A percentile compares a stretch with the other conserved stretches of the same genome.
phyloP scores from a whole-genome alignment of 1,139 yeast species.

The Debaryomyces subglobosus region DNA sequence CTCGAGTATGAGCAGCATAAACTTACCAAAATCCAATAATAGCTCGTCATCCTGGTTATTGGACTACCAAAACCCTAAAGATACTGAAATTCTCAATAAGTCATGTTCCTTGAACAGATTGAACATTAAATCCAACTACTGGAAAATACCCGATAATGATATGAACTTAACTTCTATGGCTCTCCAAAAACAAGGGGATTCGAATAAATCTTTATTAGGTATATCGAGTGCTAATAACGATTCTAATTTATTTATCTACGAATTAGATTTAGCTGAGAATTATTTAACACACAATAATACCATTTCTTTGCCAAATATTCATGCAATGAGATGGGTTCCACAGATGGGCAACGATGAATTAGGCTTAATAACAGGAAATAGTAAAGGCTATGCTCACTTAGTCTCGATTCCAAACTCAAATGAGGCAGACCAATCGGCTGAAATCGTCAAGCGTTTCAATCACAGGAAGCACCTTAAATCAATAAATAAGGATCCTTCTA shows the following conservation, averaged over 20 bases:
- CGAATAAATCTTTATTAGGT: constrained; percentile 52
- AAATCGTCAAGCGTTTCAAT: constrained; percentile 72
- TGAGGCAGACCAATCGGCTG: constrained; percentile 57
- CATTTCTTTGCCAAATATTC: constrained; percentile 68
- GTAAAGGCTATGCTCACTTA: constrained; percentile 68
- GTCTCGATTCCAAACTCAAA: constrained; percentile 57
- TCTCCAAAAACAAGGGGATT: constrained; percentile 22
- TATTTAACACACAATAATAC: constrained; percentile 74
- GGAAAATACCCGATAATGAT: constrained; percentile 68
- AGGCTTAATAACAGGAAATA: constrained; percentile 67
- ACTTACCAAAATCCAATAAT: constrained; percentile 7
- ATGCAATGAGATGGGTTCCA: constrained; percentile 67
- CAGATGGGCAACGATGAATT: constrained; percentile 23
- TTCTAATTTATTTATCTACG: constrained; percentile 67
- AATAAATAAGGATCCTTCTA: constrained; percentile 24
- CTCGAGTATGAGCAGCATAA: constrained; percentile 27
- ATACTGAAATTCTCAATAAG: constrained; percentile 39
- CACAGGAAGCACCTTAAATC: constrained; percentile 61
- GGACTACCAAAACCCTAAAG: constrained; percentile 27
- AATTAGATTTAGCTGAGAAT: constrained; percentile 45
- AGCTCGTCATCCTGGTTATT: constrained; percentile 28
- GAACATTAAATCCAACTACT: constrained; percentile 61
- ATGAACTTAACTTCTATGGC: constrained; percentile 60
- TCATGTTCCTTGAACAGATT: constrained; percentile 45
- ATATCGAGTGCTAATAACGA: constrained; percentile 60